Evolutionary conservation across 2,329 filamentous ascomycete species (phyloP).

Genomic region (Coniochaeta pulveracea): DNA sequence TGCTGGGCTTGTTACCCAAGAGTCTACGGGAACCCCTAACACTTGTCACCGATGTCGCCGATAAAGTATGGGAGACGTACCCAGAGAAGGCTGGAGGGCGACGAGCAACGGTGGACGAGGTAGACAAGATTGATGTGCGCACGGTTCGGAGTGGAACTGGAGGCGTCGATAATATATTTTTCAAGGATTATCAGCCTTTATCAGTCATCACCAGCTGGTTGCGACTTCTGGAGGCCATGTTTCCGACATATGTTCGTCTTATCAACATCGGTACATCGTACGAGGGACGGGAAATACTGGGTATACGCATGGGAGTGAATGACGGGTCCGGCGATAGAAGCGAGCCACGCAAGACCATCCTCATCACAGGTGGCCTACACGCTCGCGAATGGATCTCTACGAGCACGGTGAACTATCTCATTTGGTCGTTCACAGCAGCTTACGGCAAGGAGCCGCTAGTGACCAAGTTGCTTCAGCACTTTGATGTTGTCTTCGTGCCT

Average conservation of each 20-base stretch:
- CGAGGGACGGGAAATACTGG: conserved; percentile 78
- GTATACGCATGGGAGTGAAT: conserved; percentile 55
- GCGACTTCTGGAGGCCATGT: conserved; percentile 80
- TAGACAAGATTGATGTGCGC: conserved; percentile 15
- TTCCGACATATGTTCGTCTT: conserved; percentile 65
- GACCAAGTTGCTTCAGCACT: conserved; percentile 68
- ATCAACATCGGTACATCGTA: conserved; percentile 74
- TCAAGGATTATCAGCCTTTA: conserved; percentile 82
- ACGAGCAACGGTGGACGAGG: background rate
- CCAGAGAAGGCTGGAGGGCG: conserved; percentile 25
- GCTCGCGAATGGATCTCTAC: conserved; percentile 95
- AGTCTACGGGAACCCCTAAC: conserved; percentile 58
- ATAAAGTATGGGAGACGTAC: conserved; percentile 67
- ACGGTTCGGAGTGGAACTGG: conserved; percentile 20
- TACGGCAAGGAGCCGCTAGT: conserved; percentile 64
- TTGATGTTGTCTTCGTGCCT: conserved; percentile 82
- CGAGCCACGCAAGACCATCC: conserved; percentile 16
- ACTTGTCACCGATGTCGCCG: conserved; percentile 71
- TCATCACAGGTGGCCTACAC: conserved; percentile 73
- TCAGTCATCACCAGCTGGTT: conserved; percentile 79
- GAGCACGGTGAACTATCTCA: conserved; percentile 81
- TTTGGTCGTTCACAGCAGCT: conserved; percentile 75
- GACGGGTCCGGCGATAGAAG: conserved; percentile 20
- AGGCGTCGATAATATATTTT: conserved; percentile 66
- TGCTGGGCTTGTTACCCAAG: conserved; percentile 66